Evolutionary conservation across 768 basidiomycete species (phyloP), one percentile per base, ranked within the genome.

Genomic region (Suillus clintonianus): DNA sequence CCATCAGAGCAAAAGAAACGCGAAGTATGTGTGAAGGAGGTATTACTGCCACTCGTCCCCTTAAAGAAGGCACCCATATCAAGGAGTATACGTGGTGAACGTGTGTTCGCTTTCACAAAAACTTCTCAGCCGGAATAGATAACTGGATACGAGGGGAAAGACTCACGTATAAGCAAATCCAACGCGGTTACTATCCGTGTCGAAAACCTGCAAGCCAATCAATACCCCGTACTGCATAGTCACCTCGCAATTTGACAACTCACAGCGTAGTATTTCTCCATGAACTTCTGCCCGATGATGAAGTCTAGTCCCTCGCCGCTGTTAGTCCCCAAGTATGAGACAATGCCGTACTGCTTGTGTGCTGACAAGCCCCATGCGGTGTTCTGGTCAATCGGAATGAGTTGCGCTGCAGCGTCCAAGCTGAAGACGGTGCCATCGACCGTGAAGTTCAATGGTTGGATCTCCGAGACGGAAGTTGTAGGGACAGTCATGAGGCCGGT

Each of bases 161-260:
- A 68, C 71, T 67, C 19, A 72, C 71, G 69, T 72, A 61, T 65
- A 51, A 10, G 68, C 67, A 48, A 71, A 70, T 27, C 71, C 71
- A 54, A 71, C 48, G 5, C 63, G 69, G 14, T 63, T 61, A 1
- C 57, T 60, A 19, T 72, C 71, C 22, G 58, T 8, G 50, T 72
- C 70, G 22, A 72, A 72, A 5, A 71, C 65, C 71, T 71, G 32
- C 10, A 32, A 19, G 0, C 5, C 22, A 27, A 51, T 43, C 54
- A 24, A 11, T 27, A 56, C 9, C 55, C 9, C 15, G 9, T 9
- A 30, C 27, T 27, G 17, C 24, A 39, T 2, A 11, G 37, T 15
- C 24, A 24, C 5, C 24, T 11, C 8, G 15, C 2, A 22, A 17
- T 27, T 27, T 10, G 37, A 56, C 54, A 27, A 60, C 59, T 60